Base-by-base conservation (phyloP, 129 eudicot species). In the Centella asiatica region DNA sequence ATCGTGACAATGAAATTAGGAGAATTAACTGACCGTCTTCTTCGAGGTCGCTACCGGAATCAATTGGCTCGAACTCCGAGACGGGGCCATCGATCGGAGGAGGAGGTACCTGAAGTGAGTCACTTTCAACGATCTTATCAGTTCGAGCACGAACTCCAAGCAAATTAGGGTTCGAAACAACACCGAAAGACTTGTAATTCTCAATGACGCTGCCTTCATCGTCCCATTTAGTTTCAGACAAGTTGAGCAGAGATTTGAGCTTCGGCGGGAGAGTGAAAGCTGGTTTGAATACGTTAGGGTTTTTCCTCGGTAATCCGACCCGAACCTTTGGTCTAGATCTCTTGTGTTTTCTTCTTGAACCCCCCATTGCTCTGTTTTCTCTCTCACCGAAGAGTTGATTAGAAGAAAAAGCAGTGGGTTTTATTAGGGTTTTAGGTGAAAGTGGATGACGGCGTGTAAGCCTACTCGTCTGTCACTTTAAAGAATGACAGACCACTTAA, bases 31-130 rank as follows among this genome's bases (percentile, higher is more conserved):
- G 3, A 92, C 98, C 98, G 27, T 92, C 95, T 62, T 92, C 98
- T 71, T 92, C 98, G 69, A 90, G 87, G 3, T 90, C 98, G 72
- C 95, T 90, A 8, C 98, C 95, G 31, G 90, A 73, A 71, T 84
- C 95, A 29, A 76, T 67, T 2, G 72, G 78, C 46, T 69, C 82
- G 50, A 87, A 87, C 49, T 83, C 93, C 55, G 73, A 65, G 2
- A 81, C 51, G 7, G 76, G 77, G 3, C 47, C 81, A 19, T 75
- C 87, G 5, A 33, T 0, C 19, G 45, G 33, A 15, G 76, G 70
- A 4, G 83, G 74, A 62, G 94, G 85, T 48, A 80, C 71, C 36
- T 90, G 94, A 40, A 90, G 95, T 8, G 89, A 72, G n/a, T 81
- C 84, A 44, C 81, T 72, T 70, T 90, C 87, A 46, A 90, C 64